Conservation (phyloP, 2,329 filamentous ascomycete genomes). For the Xylariales sp. region DNA sequence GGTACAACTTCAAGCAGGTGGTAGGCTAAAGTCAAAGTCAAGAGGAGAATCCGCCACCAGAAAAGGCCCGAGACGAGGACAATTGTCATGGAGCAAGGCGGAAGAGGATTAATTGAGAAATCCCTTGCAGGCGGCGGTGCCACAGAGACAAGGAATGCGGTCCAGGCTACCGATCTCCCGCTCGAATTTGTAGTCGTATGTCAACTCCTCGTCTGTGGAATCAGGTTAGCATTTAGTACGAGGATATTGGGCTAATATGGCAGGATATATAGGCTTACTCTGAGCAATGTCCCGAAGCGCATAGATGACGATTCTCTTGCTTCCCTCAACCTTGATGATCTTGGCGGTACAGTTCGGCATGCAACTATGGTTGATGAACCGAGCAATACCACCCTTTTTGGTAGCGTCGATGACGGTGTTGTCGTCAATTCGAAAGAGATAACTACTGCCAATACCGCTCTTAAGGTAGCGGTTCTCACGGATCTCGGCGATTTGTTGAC, state of each 20-base stretch:
- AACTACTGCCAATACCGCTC: constrained; percentile 95
- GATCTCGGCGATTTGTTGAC: constrained; percentile 95
- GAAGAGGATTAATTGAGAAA: constrained; percentile 97
- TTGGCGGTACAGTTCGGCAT: constrained; percentile 98
- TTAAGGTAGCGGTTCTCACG: constrained; percentile 88
- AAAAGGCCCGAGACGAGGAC: too few relatives aligned
- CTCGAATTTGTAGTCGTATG: constrained; percentile 99
- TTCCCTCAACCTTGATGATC: constrained; percentile 98
- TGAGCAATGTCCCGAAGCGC: constrained; percentile 89
- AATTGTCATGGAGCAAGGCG: too few relatives aligned
- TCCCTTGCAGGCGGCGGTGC: constrained; percentile 93
- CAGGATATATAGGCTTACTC: constrained; percentile 59
- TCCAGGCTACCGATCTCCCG: constrained; percentile 92
- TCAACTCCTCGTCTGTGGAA: constrained; percentile 86
- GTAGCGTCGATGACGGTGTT: constrained; percentile 97
- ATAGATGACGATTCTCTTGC: constrained; percentile 98
- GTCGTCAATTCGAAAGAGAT: constrained; percentile 96
- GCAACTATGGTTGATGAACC: constrained; percentile 98
- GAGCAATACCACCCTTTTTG: constrained; percentile 95
- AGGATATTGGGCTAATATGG: constrained; percentile 15
- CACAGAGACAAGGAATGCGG: constrained; percentile 94
- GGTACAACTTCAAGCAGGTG: too few relatives aligned
- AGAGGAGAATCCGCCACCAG: too few relatives aligned
- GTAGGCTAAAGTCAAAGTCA: too few relatives aligned
- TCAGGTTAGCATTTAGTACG: constrained; percentile 18